Evolutionary conservation across 164 flowering plant genomes (phyloP).

Genomic region (Kingdonia uniflora): DNA sequence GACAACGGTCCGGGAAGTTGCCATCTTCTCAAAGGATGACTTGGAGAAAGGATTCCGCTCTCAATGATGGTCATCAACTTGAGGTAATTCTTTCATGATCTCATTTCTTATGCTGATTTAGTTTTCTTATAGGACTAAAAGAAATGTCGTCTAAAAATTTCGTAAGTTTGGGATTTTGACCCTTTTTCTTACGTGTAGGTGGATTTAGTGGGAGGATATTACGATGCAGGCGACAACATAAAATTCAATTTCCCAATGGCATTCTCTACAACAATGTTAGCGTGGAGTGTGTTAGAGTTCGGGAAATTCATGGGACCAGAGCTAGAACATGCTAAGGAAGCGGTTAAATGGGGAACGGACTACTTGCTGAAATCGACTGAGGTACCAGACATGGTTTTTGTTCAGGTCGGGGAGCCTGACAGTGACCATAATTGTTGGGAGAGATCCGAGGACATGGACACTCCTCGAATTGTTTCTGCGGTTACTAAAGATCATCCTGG

Average conservation of each 20-base stretch:
- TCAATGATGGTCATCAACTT: constrained; percentile 29
- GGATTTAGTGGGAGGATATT: constrained; percentile 77
- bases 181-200: constrained; percentile 22
- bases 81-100: constrained; percentile 20
- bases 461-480: constrained; percentile 27
- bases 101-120: not conserved
- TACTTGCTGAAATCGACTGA: constrained; percentile 63
- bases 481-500: constrained; percentile 30
- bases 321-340: constrained; percentile 32
- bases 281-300: constrained; percentile 69
- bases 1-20: constrained; percentile 46
- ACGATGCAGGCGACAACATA: constrained; percentile 80
- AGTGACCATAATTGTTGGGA: constrained; percentile 6
- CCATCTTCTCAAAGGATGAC: constrained; percentile 31
- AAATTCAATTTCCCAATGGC: constrained; percentile 89
- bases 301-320: constrained; percentile 41
- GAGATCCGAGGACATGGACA: constrained; percentile 85
- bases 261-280: constrained; percentile 55
- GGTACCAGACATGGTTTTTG: constrained; percentile 34
- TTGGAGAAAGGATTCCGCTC: constrained; percentile 50
- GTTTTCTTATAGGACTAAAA: not conserved
- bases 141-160: not conserved
- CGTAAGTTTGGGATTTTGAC: not conserved
- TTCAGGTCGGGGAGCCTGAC: constrained; percentile 49
- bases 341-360: constrained; percentile 68